Evolutionary conservation across 768 basidiomycete genomes (phyloP).

Genomic region (Tricholoma matsutake): DNA sequence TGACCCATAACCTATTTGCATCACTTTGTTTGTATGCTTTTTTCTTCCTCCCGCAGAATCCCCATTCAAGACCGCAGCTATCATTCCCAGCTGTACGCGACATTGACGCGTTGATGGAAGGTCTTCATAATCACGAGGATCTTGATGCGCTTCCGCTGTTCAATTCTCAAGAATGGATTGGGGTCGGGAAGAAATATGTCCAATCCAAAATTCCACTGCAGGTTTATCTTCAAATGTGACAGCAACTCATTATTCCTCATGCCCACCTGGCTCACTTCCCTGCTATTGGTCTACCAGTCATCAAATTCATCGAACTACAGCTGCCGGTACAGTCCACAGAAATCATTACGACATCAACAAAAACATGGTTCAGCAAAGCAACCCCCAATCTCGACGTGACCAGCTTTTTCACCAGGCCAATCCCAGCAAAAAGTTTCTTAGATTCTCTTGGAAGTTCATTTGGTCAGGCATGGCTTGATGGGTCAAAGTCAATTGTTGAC

Average conservation of each 20-base stretch:
- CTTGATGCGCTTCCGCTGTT: background rate
- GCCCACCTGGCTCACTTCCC: background rate
- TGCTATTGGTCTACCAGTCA: background rate
- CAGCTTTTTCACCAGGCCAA: background rate
- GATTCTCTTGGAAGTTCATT: background rate
- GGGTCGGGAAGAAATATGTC: background rate
- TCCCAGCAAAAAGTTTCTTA: background rate
- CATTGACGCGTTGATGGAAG: background rate
- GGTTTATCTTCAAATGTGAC: background rate
- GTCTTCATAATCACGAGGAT: background rate
- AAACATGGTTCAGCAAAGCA: conserved; percentile 1
- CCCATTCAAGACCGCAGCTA: too few relatives aligned
- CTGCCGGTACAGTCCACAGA: background rate
- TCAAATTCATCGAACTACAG: background rate
- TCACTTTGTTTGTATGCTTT: background rate
- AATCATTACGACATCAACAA: background rate
- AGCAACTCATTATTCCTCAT: background rate
- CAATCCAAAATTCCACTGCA: background rate
- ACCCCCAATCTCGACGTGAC: background rate
- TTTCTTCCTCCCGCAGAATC: background rate
- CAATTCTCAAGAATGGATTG: background rate
- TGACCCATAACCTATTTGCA: background rate
- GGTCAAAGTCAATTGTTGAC: too few relatives aligned
- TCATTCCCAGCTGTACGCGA: background rate
- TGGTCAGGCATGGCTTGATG: conserved; percentile 6